phyloP scores from a whole-genome alignment of 345 rosid species.

The Trapa bicornis region DNA sequence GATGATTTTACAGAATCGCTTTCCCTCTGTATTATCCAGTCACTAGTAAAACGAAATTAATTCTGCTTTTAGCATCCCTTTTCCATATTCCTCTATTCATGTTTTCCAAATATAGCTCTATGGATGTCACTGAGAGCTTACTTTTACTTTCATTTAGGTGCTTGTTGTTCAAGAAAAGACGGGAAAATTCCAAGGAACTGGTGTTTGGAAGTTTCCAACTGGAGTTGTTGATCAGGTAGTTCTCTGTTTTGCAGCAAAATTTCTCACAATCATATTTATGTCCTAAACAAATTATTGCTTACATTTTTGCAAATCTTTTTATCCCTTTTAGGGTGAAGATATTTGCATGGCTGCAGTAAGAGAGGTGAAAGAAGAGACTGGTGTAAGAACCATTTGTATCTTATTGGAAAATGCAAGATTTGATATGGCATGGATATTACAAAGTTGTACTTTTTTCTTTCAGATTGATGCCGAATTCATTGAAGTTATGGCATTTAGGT shows the following conservation, averaged over 20 bases:
- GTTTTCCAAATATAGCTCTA: background rate
- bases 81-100: background rate
- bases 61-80: background rate
- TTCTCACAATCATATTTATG: background rate
- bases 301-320: background rate
- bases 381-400: conserved; percentile 33
- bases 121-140: background rate
- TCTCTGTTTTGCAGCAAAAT: background rate
- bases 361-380: conserved; percentile 94
- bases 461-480: conserved; percentile 76
- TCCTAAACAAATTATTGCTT: background rate
- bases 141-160: conserved; percentile 24
- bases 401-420: background rate
- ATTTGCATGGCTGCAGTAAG: conserved; percentile 60
- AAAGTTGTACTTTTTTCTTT: conserved; percentile 1
- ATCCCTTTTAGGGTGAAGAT: conserved; percentile 62
- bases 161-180: conserved; percentile 72
- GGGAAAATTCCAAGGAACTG: conserved; percentile 41
- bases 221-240: conserved; percentile 69
- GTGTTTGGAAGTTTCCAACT: conserved; percentile 83
- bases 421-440: background rate
- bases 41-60: background rate
- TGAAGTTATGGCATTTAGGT: conserved; percentile 82
- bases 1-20: background rate
- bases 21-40: background rate